Percentiles rank a stretch among this genome's conserved stretches.
Conservation (phyloP, 2,329 filamentous ascomycete species). For the Tympanopsis confertula region DNA sequence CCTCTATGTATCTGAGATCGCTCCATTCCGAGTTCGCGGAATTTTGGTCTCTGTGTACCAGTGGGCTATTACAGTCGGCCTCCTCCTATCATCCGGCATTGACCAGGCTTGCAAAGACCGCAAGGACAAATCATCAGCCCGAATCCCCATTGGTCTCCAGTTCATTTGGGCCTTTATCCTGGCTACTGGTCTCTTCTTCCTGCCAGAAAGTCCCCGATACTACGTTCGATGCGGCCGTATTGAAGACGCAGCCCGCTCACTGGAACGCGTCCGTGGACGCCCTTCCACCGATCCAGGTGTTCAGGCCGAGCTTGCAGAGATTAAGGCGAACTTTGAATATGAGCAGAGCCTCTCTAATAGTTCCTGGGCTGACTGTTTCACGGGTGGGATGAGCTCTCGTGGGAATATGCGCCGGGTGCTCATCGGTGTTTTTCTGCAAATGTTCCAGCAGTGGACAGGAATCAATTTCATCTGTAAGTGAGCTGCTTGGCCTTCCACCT, state of each 20-base stretch:
- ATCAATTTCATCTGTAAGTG: constrained; percentile 70
- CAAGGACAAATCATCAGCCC: constrained; percentile 56
- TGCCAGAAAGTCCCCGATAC: constrained; percentile 79
- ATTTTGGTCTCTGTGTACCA: constrained; percentile 74
- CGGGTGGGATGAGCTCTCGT: constrained; percentile 46
- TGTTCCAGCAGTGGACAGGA: constrained; percentile 75
- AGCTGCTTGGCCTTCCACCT: constrained; percentile 77
- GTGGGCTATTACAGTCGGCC: constrained; percentile 71
- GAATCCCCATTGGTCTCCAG: constrained; percentile 72
- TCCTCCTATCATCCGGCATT: constrained; percentile 64
- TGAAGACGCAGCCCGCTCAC: constrained; percentile 46
- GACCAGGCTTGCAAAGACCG: constrained; percentile 59
- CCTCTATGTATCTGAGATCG: constrained; percentile 78
- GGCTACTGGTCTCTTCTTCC: constrained; percentile 56
- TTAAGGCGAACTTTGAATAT: constrained; percentile 81
- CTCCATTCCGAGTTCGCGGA: constrained; percentile 63
- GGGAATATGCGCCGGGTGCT: constrained; percentile 62
- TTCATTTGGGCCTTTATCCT: constrained; percentile 73
- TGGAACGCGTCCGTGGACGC: constrained; percentile 65
- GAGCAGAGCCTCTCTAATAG: constrained; percentile 57
- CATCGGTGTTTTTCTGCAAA: constrained; percentile 62
- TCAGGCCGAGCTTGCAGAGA: constrained; percentile 69
- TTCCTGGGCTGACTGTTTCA: constrained; percentile 61
- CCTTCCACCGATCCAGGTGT: constrained; percentile 62
- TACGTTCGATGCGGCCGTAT: constrained; percentile 69